A percentile compares a stretch with the other conserved stretches of the same genome.
Evolutionary conservation across 2,329 filamentous ascomycete genomes (phyloP).

Genomic region (Calonectria naviculata): DNA sequence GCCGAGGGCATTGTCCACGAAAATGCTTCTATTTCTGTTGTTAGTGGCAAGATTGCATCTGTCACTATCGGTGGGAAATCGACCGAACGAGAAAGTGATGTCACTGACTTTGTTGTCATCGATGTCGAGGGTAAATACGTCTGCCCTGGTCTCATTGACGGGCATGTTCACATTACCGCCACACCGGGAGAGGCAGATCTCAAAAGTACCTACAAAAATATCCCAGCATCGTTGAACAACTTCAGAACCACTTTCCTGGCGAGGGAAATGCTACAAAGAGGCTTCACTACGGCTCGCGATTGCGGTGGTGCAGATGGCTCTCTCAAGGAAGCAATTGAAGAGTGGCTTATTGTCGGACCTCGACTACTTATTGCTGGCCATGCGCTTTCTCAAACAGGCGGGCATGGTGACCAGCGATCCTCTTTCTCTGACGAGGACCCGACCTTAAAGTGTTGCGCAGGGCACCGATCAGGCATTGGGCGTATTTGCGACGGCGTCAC

Average conservation of each 20-base stretch:
- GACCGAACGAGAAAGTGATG: background rate
- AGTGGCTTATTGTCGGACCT: background rate
- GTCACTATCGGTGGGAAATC: background rate
- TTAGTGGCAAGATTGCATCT: background rate
- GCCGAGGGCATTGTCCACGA: background rate
- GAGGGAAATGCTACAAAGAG: background rate
- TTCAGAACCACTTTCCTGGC: background rate
- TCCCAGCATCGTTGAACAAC: background rate
- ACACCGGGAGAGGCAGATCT: background rate
- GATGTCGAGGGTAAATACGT: background rate
- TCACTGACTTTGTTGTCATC: background rate
- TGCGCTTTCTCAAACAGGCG: background rate
- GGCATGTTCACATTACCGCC: background rate
- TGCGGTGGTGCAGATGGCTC: background rate
- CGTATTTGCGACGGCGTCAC: background rate
- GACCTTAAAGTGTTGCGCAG: background rate
- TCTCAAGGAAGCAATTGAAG: background rate
- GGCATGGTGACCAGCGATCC: background rate
- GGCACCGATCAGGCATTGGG: background rate
- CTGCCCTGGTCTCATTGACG: background rate
- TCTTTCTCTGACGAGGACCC: background rate
- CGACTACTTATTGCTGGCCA: background rate
- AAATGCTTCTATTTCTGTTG: too few species aligned
- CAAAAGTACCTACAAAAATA: background rate
- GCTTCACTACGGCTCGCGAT: background rate